phyloP scores from a whole-genome alignment of 768 basidiomycete genomes.

The Lentinula detonsa region DNA sequence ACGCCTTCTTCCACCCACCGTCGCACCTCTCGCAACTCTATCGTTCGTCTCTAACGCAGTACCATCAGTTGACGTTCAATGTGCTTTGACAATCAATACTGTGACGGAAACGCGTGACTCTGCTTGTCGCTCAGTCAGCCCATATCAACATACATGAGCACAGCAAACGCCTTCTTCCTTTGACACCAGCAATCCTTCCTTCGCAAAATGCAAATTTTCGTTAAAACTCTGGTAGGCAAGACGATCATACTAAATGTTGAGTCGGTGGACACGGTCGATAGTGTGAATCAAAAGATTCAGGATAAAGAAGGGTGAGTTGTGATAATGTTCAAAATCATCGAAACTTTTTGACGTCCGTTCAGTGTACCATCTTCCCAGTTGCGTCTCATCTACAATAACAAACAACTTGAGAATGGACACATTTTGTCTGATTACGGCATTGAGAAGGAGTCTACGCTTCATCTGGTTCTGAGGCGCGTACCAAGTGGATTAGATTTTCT shows the following conservation, averaged over 20 bases:
- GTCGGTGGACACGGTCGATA: not conserved
- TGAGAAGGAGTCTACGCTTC: slow-evolving; percentile 4
- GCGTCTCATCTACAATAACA: not conserved
- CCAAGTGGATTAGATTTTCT: not conserved
- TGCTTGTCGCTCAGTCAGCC: not conserved
- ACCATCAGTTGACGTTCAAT: no score
- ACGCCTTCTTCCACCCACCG: no score
- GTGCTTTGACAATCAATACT: no score
- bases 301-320: not conserved
- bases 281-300: not conserved
- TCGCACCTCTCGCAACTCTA: no score
- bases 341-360: not conserved
- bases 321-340: not conserved
- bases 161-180: not conserved
- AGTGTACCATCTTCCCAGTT: slow-evolving; percentile 1
- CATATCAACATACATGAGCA: not conserved
- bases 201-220: slow-evolving; percentile 1
- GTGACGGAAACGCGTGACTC: not conserved
- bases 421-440: not conserved
- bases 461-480: not conserved
- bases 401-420: slow-evolving; percentile 1
- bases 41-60: no score
- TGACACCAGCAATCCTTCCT: not conserved
- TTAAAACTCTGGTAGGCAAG: slow-evolving; percentile 1
- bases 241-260: not conserved